Evolutionary conservation across 495 filamentous ascomycete genomes (phyloP).

Genomic region (Lasiosphaeria miniovina): DNA sequence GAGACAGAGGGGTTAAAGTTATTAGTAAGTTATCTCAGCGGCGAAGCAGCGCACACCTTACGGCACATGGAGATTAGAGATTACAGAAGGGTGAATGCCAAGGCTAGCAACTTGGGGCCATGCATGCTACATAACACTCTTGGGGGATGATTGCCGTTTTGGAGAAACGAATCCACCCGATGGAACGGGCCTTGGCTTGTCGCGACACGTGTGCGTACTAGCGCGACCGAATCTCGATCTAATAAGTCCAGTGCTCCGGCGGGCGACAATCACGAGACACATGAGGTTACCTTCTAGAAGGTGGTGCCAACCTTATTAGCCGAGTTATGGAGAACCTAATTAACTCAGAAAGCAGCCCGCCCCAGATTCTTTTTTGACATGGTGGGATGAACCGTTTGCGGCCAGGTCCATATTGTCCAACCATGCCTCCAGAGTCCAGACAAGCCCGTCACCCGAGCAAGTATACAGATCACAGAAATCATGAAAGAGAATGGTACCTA

Average conservation of each 20-base stretch:
- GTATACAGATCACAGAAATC: too few species aligned
- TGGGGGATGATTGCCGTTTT: conserved; percentile 10
- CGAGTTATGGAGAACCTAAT: conserved; percentile 3
- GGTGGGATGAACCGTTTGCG: too few species aligned
- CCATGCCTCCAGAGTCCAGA: too few species aligned
- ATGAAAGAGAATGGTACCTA: too few species aligned
- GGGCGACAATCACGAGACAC: conserved; percentile 14
- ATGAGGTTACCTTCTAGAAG: conserved; percentile 20
- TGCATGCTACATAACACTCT: background rate
- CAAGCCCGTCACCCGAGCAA: too few species aligned
- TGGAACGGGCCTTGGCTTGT: conserved; percentile 8
- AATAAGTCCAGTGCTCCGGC: conserved; percentile 10
- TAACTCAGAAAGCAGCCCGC: background rate
- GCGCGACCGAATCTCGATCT: conserved; percentile 23
- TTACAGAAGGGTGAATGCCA: too few species aligned
- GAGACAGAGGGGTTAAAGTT: too few species aligned
- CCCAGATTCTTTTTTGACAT: background rate
- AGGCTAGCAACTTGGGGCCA: background rate
- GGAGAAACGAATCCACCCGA: conserved; percentile 12
- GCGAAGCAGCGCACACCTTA: too few species aligned
- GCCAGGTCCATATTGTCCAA: too few species aligned
- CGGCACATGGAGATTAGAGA: too few species aligned
- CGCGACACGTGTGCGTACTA: background rate
- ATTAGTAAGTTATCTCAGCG: too few species aligned
- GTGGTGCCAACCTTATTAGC: conserved; percentile 12